Evolutionary conservation across 805 yeast genomes (phyloP).

Genomic region (Yarrowia sp.): DNA sequence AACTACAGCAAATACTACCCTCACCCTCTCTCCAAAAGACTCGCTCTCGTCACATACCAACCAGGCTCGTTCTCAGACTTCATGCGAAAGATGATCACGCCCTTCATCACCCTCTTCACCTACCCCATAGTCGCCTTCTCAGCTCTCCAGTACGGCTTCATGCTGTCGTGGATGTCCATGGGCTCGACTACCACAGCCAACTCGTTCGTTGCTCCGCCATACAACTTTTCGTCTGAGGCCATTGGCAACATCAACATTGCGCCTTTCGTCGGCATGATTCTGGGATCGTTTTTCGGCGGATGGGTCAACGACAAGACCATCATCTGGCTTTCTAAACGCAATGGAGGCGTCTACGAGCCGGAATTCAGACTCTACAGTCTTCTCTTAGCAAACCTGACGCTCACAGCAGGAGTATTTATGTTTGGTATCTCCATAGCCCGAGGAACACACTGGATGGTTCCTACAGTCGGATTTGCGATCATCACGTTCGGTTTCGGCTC

Average conservation of each 20-base stretch:
- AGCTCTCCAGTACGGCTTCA: conserved; percentile 26
- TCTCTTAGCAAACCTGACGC: not conserved
- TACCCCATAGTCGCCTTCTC: conserved; percentile 26
- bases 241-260: conserved; percentile 28
- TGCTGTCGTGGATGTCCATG: conserved; percentile 28
- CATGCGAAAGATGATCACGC: conserved; percentile 10
- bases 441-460: conserved; percentile 1
- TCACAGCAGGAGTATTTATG: not conserved
- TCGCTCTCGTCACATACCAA: conserved; percentile 10
- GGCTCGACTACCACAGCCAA: conserved; percentile 9
- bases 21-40: not conserved
- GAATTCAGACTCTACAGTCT: conserved; percentile 34
- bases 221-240: conserved; percentile 26
- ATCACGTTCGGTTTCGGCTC: conserved; percentile 3
- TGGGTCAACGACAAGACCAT: conserved; percentile 24
- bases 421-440: not conserved
- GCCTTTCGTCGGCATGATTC: conserved; percentile 27
- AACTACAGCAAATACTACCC: too few species aligned
- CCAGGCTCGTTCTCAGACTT: not conserved
- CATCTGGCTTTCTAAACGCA: conserved; percentile 27
- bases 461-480: not conserved
- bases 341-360: conserved; percentile 29
- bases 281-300: conserved; percentile 28
- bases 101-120: conserved; percentile 4
- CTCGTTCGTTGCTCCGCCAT: conserved; percentile 15